These are phyloP conservation scores for Pseudomassariella vexata DNA, from an alignment of 2,329 filamentous ascomycete genomes.

Conservation along the genomic window DNA sequence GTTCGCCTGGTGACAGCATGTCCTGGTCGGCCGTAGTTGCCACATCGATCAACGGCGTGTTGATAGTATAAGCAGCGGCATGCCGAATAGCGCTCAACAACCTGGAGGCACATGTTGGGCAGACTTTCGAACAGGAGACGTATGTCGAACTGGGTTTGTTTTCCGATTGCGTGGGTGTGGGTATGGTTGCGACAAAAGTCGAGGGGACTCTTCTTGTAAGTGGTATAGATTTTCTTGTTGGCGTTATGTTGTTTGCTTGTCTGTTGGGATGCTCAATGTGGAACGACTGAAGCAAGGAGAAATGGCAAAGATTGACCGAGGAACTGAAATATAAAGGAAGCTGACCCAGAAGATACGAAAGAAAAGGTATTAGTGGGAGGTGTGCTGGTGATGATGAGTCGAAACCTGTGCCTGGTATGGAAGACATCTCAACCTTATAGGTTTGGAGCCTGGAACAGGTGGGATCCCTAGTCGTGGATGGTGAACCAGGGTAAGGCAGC, in stretches of 20 bases:
- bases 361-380: conserved; percentile 1
- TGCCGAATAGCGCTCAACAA: conserved; percentile 79
- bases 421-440: conserved; percentile 8
- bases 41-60: conserved; percentile 79
- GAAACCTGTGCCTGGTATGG: conserved; percentile 3
- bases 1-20: conserved; percentile 69
- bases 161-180: not conserved
- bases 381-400: conserved; percentile 3
- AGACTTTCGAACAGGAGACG: too few relatives aligned
- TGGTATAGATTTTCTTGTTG: not conserved
- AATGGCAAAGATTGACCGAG: not conserved
- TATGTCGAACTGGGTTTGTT: not conserved
- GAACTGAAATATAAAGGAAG: conserved; percentile 5
- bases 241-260: not conserved
- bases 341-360: conserved; percentile 6
- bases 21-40: conserved; percentile 65
- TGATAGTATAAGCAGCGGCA: conserved; percentile 86
- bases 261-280: not conserved
- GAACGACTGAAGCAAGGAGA: conserved; percentile 4
- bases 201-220: not conserved
- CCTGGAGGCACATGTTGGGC: conserved; percentile 73
- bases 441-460: conserved; percentile 3
- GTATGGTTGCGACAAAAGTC: not conserved
- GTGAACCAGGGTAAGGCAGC: conserved; percentile 5
- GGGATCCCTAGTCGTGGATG: conserved; percentile 1